Evolutionary conservation across 2,329 filamentous ascomycete genomes (phyloP).

Genomic region (Sporothrix pseudoabietina): DNA sequence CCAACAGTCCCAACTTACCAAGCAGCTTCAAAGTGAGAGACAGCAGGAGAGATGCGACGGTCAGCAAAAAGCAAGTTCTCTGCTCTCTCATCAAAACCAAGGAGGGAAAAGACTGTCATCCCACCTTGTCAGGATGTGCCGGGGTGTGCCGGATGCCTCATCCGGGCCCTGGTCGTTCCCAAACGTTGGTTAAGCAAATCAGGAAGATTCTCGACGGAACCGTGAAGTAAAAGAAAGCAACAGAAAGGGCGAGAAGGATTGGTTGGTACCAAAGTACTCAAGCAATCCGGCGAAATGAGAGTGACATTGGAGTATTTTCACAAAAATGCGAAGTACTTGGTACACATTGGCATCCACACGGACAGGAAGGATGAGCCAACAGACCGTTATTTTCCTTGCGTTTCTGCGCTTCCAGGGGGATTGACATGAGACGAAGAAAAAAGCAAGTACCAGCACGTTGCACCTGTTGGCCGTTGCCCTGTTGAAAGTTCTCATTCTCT

Average conservation of each 20-base stretch:
- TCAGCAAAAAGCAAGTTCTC: slow-evolving; percentile 1
- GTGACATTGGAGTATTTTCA: not conserved
- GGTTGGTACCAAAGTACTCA: not conserved
- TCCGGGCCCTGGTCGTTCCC: not conserved
- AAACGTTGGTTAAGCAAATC: not conserved
- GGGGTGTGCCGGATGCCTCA: slow-evolving; percentile 14
- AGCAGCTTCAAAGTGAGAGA: not conserved
- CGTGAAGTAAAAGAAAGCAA: not conserved
- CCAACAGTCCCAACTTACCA: not conserved
- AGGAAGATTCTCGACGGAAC: not conserved
- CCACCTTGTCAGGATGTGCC: not conserved
- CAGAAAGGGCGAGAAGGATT: not conserved
- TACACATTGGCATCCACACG: not conserved
- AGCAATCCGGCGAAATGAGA: not conserved
- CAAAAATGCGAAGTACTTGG: not conserved
- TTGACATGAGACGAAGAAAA: not conserved
- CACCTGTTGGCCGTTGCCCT: not conserved
- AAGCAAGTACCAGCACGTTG: not conserved
- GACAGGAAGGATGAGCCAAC: not conserved
- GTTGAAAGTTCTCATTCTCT: not conserved
- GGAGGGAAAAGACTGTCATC: not conserved
- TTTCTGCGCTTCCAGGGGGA: not conserved
- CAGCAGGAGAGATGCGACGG: not conserved
- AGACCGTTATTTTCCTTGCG: not conserved
- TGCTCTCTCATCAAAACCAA: not conserved